These are phyloP conservation scores for Ramaria sp. DNA, from an alignment of 768 basidiomycete species.

Conservation along the genomic window DNA sequence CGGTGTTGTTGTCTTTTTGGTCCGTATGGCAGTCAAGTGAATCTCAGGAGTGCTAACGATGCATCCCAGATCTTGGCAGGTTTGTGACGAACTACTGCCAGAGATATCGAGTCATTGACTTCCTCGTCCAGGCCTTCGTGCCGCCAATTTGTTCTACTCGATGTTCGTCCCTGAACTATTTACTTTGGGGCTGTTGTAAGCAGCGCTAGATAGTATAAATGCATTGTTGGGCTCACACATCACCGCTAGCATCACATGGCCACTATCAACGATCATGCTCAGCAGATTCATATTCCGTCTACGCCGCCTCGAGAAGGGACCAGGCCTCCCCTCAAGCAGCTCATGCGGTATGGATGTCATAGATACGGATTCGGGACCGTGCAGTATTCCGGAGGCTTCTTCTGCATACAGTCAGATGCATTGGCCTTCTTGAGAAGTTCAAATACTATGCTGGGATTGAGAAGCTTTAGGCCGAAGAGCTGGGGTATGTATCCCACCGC, in stretches of 20 bases:
- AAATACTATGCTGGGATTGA: no score
- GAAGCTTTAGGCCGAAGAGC: no score
- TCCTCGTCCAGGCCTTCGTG: neutral
- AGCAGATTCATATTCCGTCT: constrained; percentile 5
- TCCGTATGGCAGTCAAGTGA: neutral
- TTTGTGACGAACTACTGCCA: neutral
- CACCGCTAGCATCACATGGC: neutral
- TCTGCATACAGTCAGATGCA: neutral
- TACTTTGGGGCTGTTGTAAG: neutral
- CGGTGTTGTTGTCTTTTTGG: constrained; percentile 5
- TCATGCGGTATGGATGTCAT: no score
- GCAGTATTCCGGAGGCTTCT: neutral
- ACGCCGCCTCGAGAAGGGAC: neutral
- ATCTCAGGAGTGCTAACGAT: neutral
- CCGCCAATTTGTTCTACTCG: neutral
- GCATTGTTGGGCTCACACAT: neutral
- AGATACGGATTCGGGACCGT: neutral
- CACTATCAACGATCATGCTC: neutral
- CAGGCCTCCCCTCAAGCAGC: neutral
- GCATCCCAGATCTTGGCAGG: constrained; percentile 1
- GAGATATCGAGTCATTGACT: no score
- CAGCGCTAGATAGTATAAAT: neutral
- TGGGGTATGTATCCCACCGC: no score
- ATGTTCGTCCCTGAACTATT: neutral
- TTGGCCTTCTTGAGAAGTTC: no score